Conservation (phyloP, 768 basidiomycete genomes). For the Thelephora aurantiotincta region DNA sequence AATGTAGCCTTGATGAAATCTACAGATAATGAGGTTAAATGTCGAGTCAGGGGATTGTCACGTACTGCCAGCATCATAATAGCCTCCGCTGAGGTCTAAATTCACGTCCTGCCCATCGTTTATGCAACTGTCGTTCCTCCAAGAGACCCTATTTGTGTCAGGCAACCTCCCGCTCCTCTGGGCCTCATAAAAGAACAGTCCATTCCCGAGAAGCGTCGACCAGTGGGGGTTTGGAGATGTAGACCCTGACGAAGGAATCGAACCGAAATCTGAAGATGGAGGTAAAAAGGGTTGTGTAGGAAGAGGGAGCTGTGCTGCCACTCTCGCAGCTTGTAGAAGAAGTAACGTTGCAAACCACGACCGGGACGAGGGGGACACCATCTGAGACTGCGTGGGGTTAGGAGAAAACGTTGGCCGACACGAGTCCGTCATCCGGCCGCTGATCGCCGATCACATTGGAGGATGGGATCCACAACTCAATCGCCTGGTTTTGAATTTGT, state of each 20-base stretch:
- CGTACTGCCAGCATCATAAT: conserved; percentile 85
- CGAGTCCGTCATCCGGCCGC: no score
- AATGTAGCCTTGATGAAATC: conserved; percentile 86
- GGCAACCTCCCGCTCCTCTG: conserved; percentile 74
- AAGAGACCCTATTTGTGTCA: conserved; percentile 55
- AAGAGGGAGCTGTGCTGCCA: conserved; percentile 42
- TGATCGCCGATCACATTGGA: no score
- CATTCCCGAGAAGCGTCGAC: conserved; percentile 66
- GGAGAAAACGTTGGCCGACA: conserved; percentile 8
- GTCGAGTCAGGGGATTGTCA: neutral
- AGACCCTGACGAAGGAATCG: conserved; percentile 14
- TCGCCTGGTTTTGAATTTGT: no score
- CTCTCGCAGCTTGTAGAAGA: neutral
- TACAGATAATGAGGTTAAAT: conserved; percentile 13
- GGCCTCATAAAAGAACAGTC: conserved; percentile 84
- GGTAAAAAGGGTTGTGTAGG: conserved; percentile 55
- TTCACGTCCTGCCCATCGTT: conserved; percentile 64
- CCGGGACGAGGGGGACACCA: neutral
- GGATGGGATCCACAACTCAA: no score
- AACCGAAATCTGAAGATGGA: conserved; percentile 41
- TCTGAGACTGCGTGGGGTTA: conserved; percentile 10
- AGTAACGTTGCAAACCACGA: no score
- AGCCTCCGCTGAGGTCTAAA: conserved; percentile 75
- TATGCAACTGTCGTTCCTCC: conserved; percentile 75
- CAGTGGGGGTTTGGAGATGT: conserved; percentile 57